Base-by-base conservation (phyloP, 306 rosid genomes). In the Sicyos edulis region DNA sequence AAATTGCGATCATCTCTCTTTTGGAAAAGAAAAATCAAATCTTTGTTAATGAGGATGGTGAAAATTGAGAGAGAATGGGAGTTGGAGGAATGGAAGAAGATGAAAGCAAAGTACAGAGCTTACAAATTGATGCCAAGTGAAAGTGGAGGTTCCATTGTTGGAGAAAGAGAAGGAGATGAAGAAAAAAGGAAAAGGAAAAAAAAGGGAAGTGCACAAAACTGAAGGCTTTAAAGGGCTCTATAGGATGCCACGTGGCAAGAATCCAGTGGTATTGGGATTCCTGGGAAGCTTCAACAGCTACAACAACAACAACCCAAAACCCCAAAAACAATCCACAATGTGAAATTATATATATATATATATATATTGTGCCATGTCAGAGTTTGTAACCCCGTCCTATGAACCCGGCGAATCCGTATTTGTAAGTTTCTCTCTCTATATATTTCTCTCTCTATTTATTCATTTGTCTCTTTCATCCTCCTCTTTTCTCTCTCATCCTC, bases 351-450 rank as follows among this genome's bases (percentile, higher is more conserved):
- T 32, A 32, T 26, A 26, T 26, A 26, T 26, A 26, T 26, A 26
- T 32, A 86, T 85, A 88, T 81, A 85, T 70, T 78, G 81, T 88
- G 95, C 95, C 97, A 86, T 89, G 97, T 92, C 96, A 92, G 96
- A 82, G 87, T 37, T 64, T 32, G 88, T 78, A 85, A 84, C 86
- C 92, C 89, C 87, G 91, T 85, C 92, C 90, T 85, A 78, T 82
- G 90, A 87, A 87, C 89, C 88, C 89, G 92, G 89, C 92, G 96
- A 87, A 81, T 85, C 96, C 96, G 91, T 87, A 85, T 81, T 82
- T 85, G 86, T 82, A 72, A 76, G 80, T 77, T 70, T 72, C 73
- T 71, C 70, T 82, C 78, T 79, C 82, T 75, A 68, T 58, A 42
- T 71, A 63, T 34, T 64, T 61, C 78, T 65, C 80, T 58, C 85